Conservation (phyloP, 129 eudicot species). For the Dittrichia graveolens region DNA sequence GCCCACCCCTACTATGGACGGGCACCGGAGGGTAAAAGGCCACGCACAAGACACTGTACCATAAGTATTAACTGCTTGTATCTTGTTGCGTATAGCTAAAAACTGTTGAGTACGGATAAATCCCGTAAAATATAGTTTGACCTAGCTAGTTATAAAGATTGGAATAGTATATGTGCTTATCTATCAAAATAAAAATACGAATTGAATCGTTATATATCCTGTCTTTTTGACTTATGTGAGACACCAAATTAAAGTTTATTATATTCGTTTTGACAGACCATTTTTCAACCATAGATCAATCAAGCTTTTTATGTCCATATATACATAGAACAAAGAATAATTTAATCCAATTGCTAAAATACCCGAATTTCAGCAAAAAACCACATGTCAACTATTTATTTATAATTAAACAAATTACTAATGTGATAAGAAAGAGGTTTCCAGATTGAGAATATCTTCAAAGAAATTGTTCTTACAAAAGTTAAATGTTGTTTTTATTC, state of each 20-base stretch:
- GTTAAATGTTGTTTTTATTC: neutral
- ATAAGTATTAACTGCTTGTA: no score
- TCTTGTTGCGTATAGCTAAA: no score
- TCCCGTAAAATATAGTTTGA: no score
- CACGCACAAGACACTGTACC: no score
- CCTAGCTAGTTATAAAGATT: no score
- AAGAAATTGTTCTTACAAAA: neutral
- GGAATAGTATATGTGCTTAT: no score
- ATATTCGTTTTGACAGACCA: constrained; percentile 4
- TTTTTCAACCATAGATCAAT: constrained; percentile 21
- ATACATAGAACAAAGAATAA: constrained; percentile 17
- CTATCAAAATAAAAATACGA: no score
- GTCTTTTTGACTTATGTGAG: constrained; percentile 23
- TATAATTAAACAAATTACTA: constrained; percentile 16
- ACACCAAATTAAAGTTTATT: neutral
- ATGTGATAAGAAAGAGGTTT: constrained; percentile 23
- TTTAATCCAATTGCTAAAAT: constrained; percentile 10
- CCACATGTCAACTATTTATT: constrained; percentile 28
- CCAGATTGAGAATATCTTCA: neutral
- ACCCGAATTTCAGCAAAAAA: neutral
- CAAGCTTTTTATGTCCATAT: constrained; percentile 30
- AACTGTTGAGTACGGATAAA: no score
- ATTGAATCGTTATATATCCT: neutral
- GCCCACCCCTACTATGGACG: no score
- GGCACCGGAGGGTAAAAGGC: no score